Base-by-base conservation (phyloP, 495 filamentous ascomycete genomes). In the Tuber indicum region DNA sequence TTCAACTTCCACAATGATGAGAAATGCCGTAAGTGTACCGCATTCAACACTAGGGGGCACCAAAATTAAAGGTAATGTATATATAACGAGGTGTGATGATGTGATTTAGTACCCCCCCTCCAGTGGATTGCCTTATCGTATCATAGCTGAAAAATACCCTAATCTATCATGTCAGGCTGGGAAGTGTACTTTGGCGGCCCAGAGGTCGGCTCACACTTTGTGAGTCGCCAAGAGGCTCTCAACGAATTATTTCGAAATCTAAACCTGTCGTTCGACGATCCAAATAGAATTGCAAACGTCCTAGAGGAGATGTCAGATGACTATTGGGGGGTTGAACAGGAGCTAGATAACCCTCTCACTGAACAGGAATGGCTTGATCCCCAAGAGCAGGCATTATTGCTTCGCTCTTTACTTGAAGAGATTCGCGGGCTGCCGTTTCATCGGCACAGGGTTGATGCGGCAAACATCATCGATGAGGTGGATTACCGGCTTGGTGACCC, bases 401-500 rank as follows among this genome's bases (percentile, higher is more conserved):
- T 80, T 9, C 9, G 21, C 23, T 36, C 41, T 23, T 73, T 80
- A 41, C 39, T 80, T 6, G 16, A 23, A 19, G 77, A 80, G 41
- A 69, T 80, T 36, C 8, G 52, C 23, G n/a, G 2, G 32, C 74
- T 80, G 3, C 71, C 23, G 17, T 49, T 49, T 16, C 78, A 80
- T 69, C 58, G 78, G 39, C 78, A 80, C 66, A 77, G 78, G 9
- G 39, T 62, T 32, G 78, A 80, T 70, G 78, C 78, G 7, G 70
- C 43, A 21, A 80, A 71, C 45, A 80, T 80, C 39, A 66, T 80
- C 21, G 10, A 44, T 0, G 78, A 80, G 46, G 43, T 80, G 12
- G 1, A 44, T n/a, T n/a, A 44, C 21, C 70, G 78, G 62, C 39
- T 71, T 1, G 3, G 14, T 12, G 74, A 47, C 4, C 12, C 26